Evolutionary conservation across 257 asterid species (phyloP), one percentile per base, ranked within the genome.

Genomic region (Ehretia macrophylla): DNA sequence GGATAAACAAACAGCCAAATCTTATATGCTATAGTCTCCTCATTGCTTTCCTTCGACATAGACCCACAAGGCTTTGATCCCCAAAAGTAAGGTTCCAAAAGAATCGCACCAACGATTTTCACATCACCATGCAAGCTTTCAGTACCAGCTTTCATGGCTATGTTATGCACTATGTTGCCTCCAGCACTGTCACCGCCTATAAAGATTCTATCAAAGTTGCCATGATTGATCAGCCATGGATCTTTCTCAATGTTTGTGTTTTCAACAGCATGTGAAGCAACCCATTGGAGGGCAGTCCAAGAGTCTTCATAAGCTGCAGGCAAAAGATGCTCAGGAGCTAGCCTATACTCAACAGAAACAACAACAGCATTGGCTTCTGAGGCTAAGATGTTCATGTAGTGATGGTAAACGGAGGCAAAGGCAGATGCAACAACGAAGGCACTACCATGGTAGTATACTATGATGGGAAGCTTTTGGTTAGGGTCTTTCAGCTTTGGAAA

Each of bases 131-230:
- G 32, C 4, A 55, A n/a, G 69, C 72, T 57, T 65, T 71, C 50
- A n/a, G n/a, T n/a, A n/a, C n/a, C n/a, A n/a, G n/a, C n/a, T n/a
- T n/a, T n/a, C n/a, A 68, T 37, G 46, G 71, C 32, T 53, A 71
- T 19, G 40, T 71, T 68, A 13, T 75, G 77, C 0, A 63, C 81
- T 51, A 75, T 75, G 45, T 71, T 75, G 3, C 69, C 81, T 23
- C 77, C 81, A 0, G 75, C 56, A 17, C 75, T 64, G 0, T 75
- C 81, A 0, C 81, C 81, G 6, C 51, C 77, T 0, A 71, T 55
- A 10, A 67, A 76, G 10, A 71, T 16, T 14, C 55, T 39, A 16
- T 37, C 55, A 10, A 76, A 56, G 58, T 67, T 63, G 14, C 54
- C 77, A 61, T 51, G 50, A 13, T 14, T 27, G 19, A 59, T 23